phyloP scores from a whole-genome alignment of 1,139 yeast genomes.

The Diutina mesorugosa region DNA sequence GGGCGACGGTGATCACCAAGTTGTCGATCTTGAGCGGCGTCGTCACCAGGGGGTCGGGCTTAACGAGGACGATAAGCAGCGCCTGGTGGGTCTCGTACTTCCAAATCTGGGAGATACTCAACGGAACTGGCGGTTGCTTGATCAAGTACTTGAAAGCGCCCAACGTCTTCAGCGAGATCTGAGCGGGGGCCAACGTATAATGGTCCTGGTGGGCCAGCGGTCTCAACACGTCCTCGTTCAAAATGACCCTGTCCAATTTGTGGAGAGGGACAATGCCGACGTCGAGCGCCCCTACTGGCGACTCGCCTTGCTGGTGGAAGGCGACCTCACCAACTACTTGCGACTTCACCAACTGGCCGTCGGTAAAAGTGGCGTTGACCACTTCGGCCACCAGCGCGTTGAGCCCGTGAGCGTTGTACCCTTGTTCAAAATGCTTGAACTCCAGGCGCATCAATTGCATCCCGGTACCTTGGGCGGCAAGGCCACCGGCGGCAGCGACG shows the following conservation, averaged over 20 bases:
- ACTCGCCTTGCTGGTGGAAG: slow-evolving; percentile 37
- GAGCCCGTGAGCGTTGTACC: slow-evolving; percentile 28
- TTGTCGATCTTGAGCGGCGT: slow-evolving; percentile 20
- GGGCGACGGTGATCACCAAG: slow-evolving; percentile 58
- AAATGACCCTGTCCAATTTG: slow-evolving; percentile 20
- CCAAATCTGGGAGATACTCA: slow-evolving; percentile 75
- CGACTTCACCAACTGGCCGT: slow-evolving; percentile 44
- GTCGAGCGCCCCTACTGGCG: slow-evolving; percentile 7
- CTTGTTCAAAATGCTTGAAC: slow-evolving; percentile 30
- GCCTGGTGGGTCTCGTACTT: slow-evolving; percentile 77
- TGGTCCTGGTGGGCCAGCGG: slow-evolving; percentile 12
- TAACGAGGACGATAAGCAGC: slow-evolving; percentile 64
- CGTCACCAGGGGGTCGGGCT: slow-evolving; percentile 35
- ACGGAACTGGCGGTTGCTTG: slow-evolving; percentile 42
- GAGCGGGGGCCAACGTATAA: slow-evolving; percentile 20
- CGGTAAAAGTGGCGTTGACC: slow-evolving; percentile 60
- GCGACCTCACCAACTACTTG: slow-evolving; percentile 74
- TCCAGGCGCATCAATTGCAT: slow-evolving; percentile 19
- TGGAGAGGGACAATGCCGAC: slow-evolving; percentile 17
- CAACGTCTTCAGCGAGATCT: slow-evolving; percentile 41
- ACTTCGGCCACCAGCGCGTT: slow-evolving; percentile 74
- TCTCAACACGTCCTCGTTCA: slow-evolving; percentile 31
- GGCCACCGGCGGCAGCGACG: background rate
- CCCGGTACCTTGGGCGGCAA: slow-evolving; percentile 15
- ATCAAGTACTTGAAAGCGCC: slow-evolving; percentile 64